These are phyloP conservation scores for Colletotrichum magnum DNA, from an alignment of 2,329 filamentous ascomycete genomes.

Conservation along the genomic window DNA sequence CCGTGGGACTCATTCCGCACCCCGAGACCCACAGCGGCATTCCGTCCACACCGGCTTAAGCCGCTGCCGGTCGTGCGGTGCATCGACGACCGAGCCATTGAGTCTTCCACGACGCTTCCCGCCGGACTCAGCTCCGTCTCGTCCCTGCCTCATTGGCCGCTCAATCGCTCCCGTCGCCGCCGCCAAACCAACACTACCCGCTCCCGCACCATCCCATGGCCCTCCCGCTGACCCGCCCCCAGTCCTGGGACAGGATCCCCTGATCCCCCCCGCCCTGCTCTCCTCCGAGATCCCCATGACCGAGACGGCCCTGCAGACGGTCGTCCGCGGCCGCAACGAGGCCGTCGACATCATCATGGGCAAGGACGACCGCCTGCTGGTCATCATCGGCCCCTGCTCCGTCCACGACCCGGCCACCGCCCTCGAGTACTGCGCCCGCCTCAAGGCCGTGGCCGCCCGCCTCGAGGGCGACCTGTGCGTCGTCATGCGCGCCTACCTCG, in stretches of 20 bases:
- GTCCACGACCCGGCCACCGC: conserved; percentile 94
- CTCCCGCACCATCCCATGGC: conserved; percentile 44
- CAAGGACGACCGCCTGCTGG: conserved; percentile 87
- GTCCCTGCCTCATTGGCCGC: not conserved
- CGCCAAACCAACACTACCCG: not conserved
- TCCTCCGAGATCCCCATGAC: conserved; percentile 86
- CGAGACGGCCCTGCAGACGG: conserved; percentile 73
- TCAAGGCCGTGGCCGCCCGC: conserved; percentile 84
- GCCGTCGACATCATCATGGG: conserved; percentile 83
- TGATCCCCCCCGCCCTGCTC: conserved; percentile 91
- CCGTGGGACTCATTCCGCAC: not conserved
- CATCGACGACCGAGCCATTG: no score
- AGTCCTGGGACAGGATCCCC: conserved; percentile 95
- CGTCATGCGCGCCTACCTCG: conserved; percentile 98
- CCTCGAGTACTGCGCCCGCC: conserved; percentile 86
- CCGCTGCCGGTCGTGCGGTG: not conserved
- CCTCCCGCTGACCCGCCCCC: conserved; percentile 44
- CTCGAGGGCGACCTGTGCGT: conserved; percentile 88
- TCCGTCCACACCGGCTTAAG: not conserved
- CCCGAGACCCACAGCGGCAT: no score
- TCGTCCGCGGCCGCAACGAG: conserved; percentile 78
- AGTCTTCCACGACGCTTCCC: not conserved
- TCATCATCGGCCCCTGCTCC: conserved; percentile 95
- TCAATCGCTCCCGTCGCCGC: conserved; percentile 5
- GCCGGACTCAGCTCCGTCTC: conserved; percentile 5